Base-by-base conservation (phyloP, 352 stramenopile genomes). In the Pythium coloratum region DNA sequence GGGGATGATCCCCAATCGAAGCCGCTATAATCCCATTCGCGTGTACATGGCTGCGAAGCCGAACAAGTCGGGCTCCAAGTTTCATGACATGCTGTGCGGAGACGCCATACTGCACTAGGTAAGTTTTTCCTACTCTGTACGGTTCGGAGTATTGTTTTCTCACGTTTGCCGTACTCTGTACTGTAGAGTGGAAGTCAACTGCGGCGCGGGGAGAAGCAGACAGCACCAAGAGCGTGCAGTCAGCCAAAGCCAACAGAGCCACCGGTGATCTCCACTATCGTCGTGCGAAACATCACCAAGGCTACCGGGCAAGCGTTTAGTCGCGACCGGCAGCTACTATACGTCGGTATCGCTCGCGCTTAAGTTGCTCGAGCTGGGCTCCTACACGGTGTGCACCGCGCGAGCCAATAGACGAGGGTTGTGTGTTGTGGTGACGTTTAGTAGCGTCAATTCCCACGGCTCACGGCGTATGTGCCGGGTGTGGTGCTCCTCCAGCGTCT, bases 401-500 rank as follows among this genome's bases (percentile, higher is more conserved):
- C 62, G 68, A 0, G 67, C 34, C 0, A 67, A 70, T 14, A 57
- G 64, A 0, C 30, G 72, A 0, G 67, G 68, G 3, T 71, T 51
- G 53, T 69, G 61, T 36, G 57, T 63, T 7, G 2, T 33, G 0
- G 66, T 73, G 13, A 38, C 68, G 26, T 77, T 60, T 46, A 65
- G 28, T 4, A 33, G 0, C n/a, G 42, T 49, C 42, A 18, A 20
- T 49, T 13, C 42, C 46, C 9, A 30, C 28, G 2, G 28, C 28
- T 30, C 28, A 30, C 47, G 47, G 2, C 14, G 44, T 18, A 28
- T 8, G 44, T 24, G 5, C 44, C 16, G n/a, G 5, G 24, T 56
- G 7, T 56, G 28, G 28, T 30, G 28, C 28, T 30, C 28, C 28
- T 30, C 28, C 3, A 30, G 28, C 28, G 28, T 30, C 28, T 30